Conservation (phyloP, 495 filamentous ascomycete species). For the Penicillium riverlandense region DNA sequence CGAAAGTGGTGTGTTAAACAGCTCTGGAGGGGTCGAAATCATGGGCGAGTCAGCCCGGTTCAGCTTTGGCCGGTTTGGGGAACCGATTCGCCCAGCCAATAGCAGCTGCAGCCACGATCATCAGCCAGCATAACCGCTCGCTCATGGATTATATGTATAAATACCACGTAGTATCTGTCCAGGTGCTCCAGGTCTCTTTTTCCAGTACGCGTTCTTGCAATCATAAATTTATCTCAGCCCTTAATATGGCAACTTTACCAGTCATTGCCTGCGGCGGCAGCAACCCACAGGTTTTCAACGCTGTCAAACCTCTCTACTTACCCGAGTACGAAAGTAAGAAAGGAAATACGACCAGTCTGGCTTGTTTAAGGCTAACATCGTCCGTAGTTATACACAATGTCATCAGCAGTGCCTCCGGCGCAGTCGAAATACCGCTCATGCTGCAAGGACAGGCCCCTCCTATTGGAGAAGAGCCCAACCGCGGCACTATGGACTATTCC, state of each 20-base stretch:
- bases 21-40: background rate
- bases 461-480: slow-evolving; percentile 7
- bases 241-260: slow-evolving; percentile 14
- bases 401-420: slow-evolving; percentile 10
- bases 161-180: background rate
- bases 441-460: slow-evolving; percentile 12
- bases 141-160: background rate
- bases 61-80: background rate
- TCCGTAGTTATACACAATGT: slow-evolving; percentile 21
- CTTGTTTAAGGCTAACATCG: slow-evolving; percentile 1
- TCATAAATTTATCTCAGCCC: slow-evolving; percentile 4
- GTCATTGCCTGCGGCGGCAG: slow-evolving; percentile 20
- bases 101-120: no score
- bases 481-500: slow-evolving; percentile 24
- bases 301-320: slow-evolving; percentile 18
- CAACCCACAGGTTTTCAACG: slow-evolving; percentile 13
- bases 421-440: slow-evolving; percentile 16
- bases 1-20: background rate
- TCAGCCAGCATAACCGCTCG: background rate
- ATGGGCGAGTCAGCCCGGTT: background rate
- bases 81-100: no score
- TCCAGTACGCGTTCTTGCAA: slow-evolving; percentile 5
- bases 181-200: background rate
- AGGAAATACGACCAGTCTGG: background rate
- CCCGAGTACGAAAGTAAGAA: slow-evolving; percentile 25